These are phyloP conservation scores for Penicillium pulvis DNA, from an alignment of 495 filamentous ascomycete species.

Conservation along the genomic window DNA sequence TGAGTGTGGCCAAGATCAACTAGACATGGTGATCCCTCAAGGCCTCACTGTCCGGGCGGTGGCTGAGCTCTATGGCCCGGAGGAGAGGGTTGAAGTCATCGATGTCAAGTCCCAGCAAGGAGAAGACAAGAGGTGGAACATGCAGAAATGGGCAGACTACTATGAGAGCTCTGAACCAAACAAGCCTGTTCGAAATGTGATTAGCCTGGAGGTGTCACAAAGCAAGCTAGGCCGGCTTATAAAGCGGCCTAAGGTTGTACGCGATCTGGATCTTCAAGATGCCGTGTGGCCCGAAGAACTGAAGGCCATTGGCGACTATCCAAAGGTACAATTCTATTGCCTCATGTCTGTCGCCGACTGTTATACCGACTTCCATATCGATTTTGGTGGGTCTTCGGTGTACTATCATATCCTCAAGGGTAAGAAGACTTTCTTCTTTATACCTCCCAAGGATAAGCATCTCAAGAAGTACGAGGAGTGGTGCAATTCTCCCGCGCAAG, in stretches of 20 bases:
- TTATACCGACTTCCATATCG: slow-evolving; percentile 80
- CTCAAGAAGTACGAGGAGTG: slow-evolving; percentile 79
- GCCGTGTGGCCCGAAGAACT: slow-evolving; percentile 69
- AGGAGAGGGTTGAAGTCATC: slow-evolving; percentile 70
- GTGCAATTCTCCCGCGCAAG: slow-evolving; percentile 73
- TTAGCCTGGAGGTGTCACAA: slow-evolving; percentile 74
- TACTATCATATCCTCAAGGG: slow-evolving; percentile 79
- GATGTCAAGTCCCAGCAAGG: slow-evolving; percentile 76
- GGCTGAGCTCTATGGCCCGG: slow-evolving; percentile 65
- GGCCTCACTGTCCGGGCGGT: slow-evolving; percentile 67
- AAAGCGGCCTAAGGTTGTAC: slow-evolving; percentile 67
- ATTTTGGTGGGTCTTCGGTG: slow-evolving; percentile 78
- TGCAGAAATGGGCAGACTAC: slow-evolving; percentile 74
- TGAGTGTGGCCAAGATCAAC: slow-evolving; percentile 64
- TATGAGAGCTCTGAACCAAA: slow-evolving; percentile 63
- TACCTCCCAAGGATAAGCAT: slow-evolving; percentile 72
- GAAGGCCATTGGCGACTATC: slow-evolving; percentile 56
- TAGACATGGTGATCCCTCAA: slow-evolving; percentile 76
- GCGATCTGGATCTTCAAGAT: slow-evolving; percentile 73
- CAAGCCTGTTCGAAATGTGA: slow-evolving; percentile 72
- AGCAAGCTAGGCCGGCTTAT: slow-evolving; percentile 67
- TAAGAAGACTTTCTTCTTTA: slow-evolving; percentile 79
- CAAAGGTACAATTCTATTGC: slow-evolving; percentile 71
- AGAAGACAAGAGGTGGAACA: slow-evolving; percentile 68
- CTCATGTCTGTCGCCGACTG: slow-evolving; percentile 80